A percentile compares a stretch with the other conserved stretches of the same genome.
Evolutionary conservation across 1,284 basidiomycete genomes (phyloP).

Genomic region (Termitomyces sp.): DNA sequence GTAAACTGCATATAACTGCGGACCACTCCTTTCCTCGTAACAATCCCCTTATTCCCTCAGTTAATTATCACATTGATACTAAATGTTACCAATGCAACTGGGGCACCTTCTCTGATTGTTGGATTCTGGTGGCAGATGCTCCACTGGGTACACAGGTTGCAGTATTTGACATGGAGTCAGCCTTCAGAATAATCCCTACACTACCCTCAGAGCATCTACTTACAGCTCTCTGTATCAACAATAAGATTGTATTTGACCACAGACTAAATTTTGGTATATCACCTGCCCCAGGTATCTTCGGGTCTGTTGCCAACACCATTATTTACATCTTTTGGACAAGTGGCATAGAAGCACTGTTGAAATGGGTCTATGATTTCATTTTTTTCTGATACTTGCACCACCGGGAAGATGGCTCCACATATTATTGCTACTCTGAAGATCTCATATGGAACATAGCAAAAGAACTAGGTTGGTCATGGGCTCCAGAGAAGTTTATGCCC

Average conservation of each 20-base stretch:
- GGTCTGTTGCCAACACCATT: constrained; percentile 28
- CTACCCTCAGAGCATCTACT: background rate
- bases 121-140: background rate
- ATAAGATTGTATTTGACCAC: background rate
- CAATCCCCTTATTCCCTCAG: background rate
- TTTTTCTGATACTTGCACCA: constrained; percentile 18
- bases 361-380: constrained; percentile 34
- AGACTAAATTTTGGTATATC: constrained; percentile 25
- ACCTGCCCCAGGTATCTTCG: constrained; percentile 28
- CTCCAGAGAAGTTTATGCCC: constrained; percentile 21
- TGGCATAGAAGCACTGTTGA: constrained; percentile 21
- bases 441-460: constrained; percentile 13
- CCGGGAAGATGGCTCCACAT: background rate
- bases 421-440: constrained; percentile 9
- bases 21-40: background rate
- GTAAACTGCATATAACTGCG: background rate
- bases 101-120: constrained; percentile 1
- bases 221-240: background rate
- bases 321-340: constrained; percentile 16
- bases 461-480: constrained; percentile 22
- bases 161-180: constrained; percentile 20
- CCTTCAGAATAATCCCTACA: constrained; percentile 20
- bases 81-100: background rate
- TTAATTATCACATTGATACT: background rate
- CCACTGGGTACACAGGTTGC: constrained; percentile 21